Base-by-base conservation (phyloP, 441 rosid species). In the Isatis lusitanica region DNA sequence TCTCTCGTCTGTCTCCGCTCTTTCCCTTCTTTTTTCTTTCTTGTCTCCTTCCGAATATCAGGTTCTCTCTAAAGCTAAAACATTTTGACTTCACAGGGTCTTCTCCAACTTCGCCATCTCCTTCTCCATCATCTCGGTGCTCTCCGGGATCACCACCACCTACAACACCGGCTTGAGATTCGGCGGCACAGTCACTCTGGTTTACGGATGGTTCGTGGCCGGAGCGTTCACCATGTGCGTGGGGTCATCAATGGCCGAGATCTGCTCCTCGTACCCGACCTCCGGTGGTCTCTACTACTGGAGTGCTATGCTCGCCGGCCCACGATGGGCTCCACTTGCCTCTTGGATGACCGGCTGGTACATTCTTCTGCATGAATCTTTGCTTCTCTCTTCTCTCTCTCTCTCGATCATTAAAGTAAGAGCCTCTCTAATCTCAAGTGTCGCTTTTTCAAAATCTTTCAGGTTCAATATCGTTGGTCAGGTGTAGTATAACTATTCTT, bases 401-500 rank as follows among this genome's bases (percentile, higher is more conserved):
- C 30, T 39, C 17, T 61, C 3, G 8, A 28, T 73, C 28, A 48
- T 16, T 62, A 8, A 36, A 65, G 13, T 66, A 42, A 31, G 0
- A 17, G 13, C 51, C 12, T 43, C 75, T 70, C 81, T 77, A 63
- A 82, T 73, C 46, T 68, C 17, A 9, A 9, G 8, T 35, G n/a
- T 17, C 15, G 12, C 63, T 31, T 33, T 62, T 52, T 62, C 36
- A 61, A 3, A 38, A 66, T 56, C 39, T 58, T 83, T 83, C 96
- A 92, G 98, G 99, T 92, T 90, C 84, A 94, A 92, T 83, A 92
- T 94, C 67, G 93, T 92, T 68, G 98, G 99, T 76, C 98, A 94
- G 97, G 97, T 89, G 59, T 58, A 35, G 74, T 21, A 44, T 42
- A 16, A 39, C 13, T 50, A 15, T 43, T 74, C 71, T 55, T 35